Percentiles rank a stretch among this genome's conserved stretches.
Conservation (phyloP, 108 stramenopile species). For the Skeletonema menzelii region DNA sequence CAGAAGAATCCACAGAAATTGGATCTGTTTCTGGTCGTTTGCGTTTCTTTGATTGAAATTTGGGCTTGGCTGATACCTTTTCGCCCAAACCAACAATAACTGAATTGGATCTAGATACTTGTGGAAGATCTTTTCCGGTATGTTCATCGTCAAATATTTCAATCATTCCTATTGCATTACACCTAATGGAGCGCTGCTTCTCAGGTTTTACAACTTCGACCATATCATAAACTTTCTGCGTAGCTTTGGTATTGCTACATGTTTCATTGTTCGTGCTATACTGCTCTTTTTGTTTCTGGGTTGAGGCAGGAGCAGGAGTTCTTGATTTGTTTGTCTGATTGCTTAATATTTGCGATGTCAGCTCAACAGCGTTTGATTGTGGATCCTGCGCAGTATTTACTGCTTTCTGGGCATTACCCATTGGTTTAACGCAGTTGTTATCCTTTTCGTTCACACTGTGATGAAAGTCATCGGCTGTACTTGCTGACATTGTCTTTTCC, state of each 20-base stretch:
- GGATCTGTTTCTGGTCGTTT: background rate
- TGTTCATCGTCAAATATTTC: constrained; percentile 7
- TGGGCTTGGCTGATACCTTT: background rate
- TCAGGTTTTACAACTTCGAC: background rate
- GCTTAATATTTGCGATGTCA: background rate
- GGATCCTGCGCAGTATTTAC: background rate
- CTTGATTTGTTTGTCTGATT: background rate
- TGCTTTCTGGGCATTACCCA: background rate
- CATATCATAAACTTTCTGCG: background rate
- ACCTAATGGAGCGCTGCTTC: background rate
- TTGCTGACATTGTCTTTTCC: background rate
- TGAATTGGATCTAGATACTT: background rate
- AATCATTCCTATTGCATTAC: constrained; percentile 4
- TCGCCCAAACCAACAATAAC: background rate
- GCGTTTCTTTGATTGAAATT: background rate
- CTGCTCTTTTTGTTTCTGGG: background rate
- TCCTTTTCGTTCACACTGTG: background rate
- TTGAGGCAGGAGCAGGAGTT: background rate
- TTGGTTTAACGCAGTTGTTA: background rate
- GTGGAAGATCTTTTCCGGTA: background rate
- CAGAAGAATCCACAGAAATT: background rate
- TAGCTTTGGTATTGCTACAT: background rate
- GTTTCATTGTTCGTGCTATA: background rate
- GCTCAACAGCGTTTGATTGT: background rate
- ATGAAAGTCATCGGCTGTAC: background rate